phyloP scores from a whole-genome alignment of 805 yeast genomes.

The Torulaspora delbrueckii region DNA sequence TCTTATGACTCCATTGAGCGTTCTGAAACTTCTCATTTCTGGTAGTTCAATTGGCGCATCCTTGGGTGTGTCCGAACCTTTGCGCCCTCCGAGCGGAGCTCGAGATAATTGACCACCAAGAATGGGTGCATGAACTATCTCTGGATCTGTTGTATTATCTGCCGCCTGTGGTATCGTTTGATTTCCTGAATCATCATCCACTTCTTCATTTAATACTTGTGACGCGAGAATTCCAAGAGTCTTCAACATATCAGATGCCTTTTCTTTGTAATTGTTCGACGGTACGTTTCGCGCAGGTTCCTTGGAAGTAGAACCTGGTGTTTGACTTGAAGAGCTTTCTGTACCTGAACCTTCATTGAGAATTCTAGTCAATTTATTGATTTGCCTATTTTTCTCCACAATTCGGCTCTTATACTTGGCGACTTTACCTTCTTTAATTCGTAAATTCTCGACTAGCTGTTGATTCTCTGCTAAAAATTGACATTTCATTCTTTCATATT shows the following conservation, averaged over 20 bases:
- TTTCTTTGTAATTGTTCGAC: constrained; percentile 7
- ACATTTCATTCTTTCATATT: constrained; percentile 32
- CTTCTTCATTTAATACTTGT: constrained; percentile 44
- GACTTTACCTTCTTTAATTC: constrained; percentile 40
- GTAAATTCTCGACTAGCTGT: constrained; percentile 37
- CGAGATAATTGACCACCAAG: constrained; percentile 1
- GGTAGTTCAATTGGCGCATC: constrained; percentile 18
- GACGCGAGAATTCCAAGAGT: constrained; percentile 53
- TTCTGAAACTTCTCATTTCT: constrained; percentile 29
- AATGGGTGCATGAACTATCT: constrained; percentile 11
- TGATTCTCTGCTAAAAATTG: constrained; percentile 34
- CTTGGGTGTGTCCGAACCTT: background rate
- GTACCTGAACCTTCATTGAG: constrained; percentile 24
- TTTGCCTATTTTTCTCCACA: constrained; percentile 42
- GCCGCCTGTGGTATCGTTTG: constrained; percentile 12
- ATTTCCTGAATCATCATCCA: constrained; percentile 16
- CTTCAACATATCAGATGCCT: constrained; percentile 37
- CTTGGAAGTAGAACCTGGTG: constrained; percentile 4
- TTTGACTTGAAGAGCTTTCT: constrained; percentile 3
- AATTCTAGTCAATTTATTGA: constrained; percentile 38
- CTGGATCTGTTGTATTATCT: constrained; percentile 14
- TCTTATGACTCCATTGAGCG: constrained; percentile 24
- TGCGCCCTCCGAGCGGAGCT: background rate
- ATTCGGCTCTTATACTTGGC: constrained; percentile 43
- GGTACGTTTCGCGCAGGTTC: constrained; percentile 5